A percentile compares a stretch with the other conserved stretches of the same genome.
Evolutionary conservation across 2,329 filamentous ascomycete genomes (phyloP).

Genomic region (Talaromyces sp.): DNA sequence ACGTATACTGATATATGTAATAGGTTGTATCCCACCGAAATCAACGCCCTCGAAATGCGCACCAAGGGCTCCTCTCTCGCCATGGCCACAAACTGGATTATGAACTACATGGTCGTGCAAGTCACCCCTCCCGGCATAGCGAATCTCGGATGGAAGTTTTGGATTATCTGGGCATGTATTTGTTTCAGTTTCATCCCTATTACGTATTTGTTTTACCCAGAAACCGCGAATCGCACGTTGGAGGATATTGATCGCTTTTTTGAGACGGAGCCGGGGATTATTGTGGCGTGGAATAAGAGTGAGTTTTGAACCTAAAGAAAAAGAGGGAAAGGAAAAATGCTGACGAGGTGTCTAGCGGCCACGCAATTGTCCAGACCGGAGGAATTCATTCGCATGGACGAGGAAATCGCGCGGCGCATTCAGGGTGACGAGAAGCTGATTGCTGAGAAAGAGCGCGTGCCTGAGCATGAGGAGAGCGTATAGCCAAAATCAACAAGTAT

Average conservation of each 20-base stretch:
- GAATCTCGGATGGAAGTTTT: conserved; percentile 21
- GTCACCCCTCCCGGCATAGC: conserved; percentile 18
- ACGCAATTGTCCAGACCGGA: conserved; percentile 17
- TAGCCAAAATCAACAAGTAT: neutral
- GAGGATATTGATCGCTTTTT: conserved; percentile 14
- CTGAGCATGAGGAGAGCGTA: conserved; percentile 4
- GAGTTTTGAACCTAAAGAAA: neutral
- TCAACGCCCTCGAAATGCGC: conserved; percentile 18
- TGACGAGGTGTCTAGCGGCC: conserved; percentile 11
- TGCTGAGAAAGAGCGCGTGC: neutral
- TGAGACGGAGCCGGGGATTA: conserved; percentile 17
- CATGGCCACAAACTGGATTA: conserved; percentile 20
- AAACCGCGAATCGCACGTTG: conserved; percentile 13
- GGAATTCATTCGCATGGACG: conserved; percentile 16
- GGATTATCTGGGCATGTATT: conserved; percentile 22
- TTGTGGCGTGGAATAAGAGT: conserved; percentile 19
- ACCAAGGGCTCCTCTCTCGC: conserved; percentile 15
- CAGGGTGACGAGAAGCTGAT: conserved; percentile 6
- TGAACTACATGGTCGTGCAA: conserved; percentile 18
- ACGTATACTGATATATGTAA: neutral
- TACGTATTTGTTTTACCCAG: conserved; percentile 21
- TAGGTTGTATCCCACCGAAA: conserved; percentile 23
- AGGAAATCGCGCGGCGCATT: conserved; percentile 12
- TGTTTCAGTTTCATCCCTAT: conserved; percentile 19
- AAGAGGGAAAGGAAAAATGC: neutral